A percentile compares a stretch with the other conserved stretches of the same genome.
Evolutionary conservation across 2,329 filamentous ascomycete species (phyloP).

Genomic region (Aspergillus latus): DNA sequence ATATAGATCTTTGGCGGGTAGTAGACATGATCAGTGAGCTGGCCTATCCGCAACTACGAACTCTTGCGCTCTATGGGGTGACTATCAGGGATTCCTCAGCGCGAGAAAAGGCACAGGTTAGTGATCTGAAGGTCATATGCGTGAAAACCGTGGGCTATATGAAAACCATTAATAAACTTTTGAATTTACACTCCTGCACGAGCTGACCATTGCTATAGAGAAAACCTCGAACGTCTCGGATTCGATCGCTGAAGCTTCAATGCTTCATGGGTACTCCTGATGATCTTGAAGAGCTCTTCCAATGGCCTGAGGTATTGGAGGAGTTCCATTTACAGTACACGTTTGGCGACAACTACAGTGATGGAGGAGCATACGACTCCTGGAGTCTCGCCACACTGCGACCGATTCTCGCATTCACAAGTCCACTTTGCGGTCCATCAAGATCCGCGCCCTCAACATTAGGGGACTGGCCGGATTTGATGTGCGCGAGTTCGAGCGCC

Average conservation of each 20-base stretch:
- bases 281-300: background rate
- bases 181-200: too few relatives aligned
- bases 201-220: too few relatives aligned
- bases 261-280: background rate
- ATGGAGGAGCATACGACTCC: background rate
- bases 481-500: background rate
- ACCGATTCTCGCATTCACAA: conserved; percentile 1
- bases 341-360: background rate
- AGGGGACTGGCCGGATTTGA: background rate
- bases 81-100: too few relatives aligned
- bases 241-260: background rate
- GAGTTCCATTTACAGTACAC: background rate
- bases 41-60: background rate
- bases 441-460: background rate
- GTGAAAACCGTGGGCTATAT: too few relatives aligned
- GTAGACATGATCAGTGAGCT: background rate
- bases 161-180: too few relatives aligned
- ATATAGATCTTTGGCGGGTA: background rate
- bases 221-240: background rate
- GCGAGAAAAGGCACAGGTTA: too few relatives aligned
- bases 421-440: background rate
- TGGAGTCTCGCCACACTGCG: conserved; percentile 8
- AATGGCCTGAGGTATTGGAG: background rate
- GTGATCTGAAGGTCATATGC: too few relatives aligned
- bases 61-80: too few relatives aligned